Evolutionary conservation across 1,284 basidiomycete genomes (phyloP), one percentile per base, ranked within the genome.

Genomic region (Anthracocystis setariae): DNA sequence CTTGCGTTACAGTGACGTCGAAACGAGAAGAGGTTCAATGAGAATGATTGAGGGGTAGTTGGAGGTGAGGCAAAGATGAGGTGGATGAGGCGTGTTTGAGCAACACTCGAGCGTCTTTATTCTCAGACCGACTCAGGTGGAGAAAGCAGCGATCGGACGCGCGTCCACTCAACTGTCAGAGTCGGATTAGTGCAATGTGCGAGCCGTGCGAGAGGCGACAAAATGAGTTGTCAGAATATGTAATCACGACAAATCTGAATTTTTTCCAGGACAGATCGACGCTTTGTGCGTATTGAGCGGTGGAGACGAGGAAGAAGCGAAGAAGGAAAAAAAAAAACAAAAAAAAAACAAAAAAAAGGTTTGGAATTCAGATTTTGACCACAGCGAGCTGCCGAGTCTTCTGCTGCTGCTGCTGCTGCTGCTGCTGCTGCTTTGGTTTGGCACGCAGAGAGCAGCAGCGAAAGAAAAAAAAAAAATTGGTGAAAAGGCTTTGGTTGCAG

Each of bases 91-190:
- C 33, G 18, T 8, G 35, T 20, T 15, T 37, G 37, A 60, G 56
- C 56, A 66, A 60, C 55, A 58, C 49, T 46, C 5, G 47, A 32
- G 13, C 27, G 33, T 47, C n/a, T n/a, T n/a, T 33, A 40, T 33
- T 40, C 23, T 29, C 7, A 35, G 24, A 15, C 20, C 37, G 24
- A 27, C 39, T 43, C 27, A 67, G 54, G 58, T 67, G 53, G 58
- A 67, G 58, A 61, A 15, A 15, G 32, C 39, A 56, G 52, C 60
- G 67, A 70, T 70, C 67, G 67, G 61, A 70, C 67, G 67, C 67
- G 67, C 67, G 67, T 64, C 55, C 55, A 60, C 45, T n/a, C 21
- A 42, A 18, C 44, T 21, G 39, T 3, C 32, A 24, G 33, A n/a
- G n/a, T n/a, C n/a, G n/a, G n/a, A n/a, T n/a, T n/a, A n/a, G n/a